Percentiles rank a stretch among this genome's conserved stretches.
These are phyloP conservation scores for Cyberlindnera bimundalis DNA, from an alignment of 805 yeast genomes.

Conservation along the genomic window DNA sequence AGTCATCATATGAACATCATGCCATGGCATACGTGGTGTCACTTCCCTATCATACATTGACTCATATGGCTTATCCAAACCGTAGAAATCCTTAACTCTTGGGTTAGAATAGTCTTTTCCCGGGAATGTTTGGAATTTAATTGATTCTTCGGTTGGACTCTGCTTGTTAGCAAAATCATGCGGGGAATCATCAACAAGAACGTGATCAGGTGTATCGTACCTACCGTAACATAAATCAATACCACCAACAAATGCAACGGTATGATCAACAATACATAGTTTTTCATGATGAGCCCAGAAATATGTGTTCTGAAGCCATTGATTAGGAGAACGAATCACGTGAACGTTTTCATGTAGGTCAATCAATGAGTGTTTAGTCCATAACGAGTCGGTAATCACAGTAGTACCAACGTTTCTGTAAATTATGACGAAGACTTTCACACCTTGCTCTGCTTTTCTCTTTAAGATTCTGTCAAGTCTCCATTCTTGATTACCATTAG, in stretches of 20 bases:
- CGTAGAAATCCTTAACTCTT: slow-evolving; percentile 81
- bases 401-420: slow-evolving; percentile 93
- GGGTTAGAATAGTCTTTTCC: slow-evolving; percentile 98
- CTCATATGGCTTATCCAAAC: slow-evolving; percentile 80
- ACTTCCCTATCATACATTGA: slow-evolving; percentile 82
- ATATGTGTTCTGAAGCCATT: slow-evolving; percentile 83
- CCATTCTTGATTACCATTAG: slow-evolving; percentile 92
- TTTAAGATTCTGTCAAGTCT: slow-evolving; percentile 85
- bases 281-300: slow-evolving; percentile 99
- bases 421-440: slow-evolving; percentile 85
- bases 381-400: slow-evolving; percentile 88
- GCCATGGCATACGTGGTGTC: slow-evolving; percentile 99
- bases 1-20: slow-evolving; percentile 94
- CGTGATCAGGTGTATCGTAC: slow-evolving; percentile 96
- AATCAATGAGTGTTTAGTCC: slow-evolving; percentile 90
- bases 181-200: slow-evolving; percentile 67
- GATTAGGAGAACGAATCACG: slow-evolving; percentile 93
- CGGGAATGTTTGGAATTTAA: slow-evolving; percentile 65
- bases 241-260: slow-evolving; percentile 91
- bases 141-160: slow-evolving; percentile 38
- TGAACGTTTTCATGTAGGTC: slow-evolving; percentile 83
- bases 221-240: slow-evolving; percentile 94
- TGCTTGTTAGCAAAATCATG: slow-evolving; percentile 31
- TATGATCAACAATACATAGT: slow-evolving; percentile 78
- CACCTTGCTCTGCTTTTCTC: slow-evolving; percentile 91